Evolutionary conservation across 1,284 basidiomycete genomes (phyloP), one percentile per base, ranked within the genome.

Genomic region (Sphagnurus paluster): DNA sequence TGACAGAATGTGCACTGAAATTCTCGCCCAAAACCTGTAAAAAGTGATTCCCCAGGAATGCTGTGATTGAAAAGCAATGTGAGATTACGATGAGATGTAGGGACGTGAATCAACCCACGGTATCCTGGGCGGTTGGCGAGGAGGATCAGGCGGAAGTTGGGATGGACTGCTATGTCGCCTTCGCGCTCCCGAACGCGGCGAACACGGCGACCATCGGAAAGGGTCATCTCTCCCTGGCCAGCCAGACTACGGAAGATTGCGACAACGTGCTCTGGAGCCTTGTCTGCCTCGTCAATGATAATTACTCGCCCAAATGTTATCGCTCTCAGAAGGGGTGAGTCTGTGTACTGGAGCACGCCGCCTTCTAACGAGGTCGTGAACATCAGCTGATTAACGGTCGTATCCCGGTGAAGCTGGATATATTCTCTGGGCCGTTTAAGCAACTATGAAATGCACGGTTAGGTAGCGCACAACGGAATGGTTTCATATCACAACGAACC

Each of bases 121-220:
- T 89, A 90, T 11, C 86, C 86, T 20, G 84, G 82, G 7, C 82
- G 64, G 57, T 85, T 85, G 2, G 82, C 82, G 30, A 85, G 64
- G n/a, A 84, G 60, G 29, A 84, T 69, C 28, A 85, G 68, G 26
- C 82, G 66, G 64, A 85, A 84, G 48, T 78, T 78, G 1, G 75
- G 76, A 57, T 84, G 82, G 0, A 83, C 78, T 1, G 71, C 68
- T 40, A 85, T 71, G 54, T 85, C 82, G 0, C 68, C 67, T 14
- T 75, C 71, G 10, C 76, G 66, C 48, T 79, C 74, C 37, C 62
- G 62, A 25, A 62, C 58, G 9, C 64, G 62, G n/a, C 76, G 65
- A 1, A 84, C 79, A 8, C 80, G 68, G 1, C 82, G 68, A 17
- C 82, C 82, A 60, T 85, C 81, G 0, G 79, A 70, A 3, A 84